A percentile compares a stretch with the other conserved stretches of the same genome.
Evolutionary conservation across 257 asterid genomes (phyloP).

Genomic region (Solanum lycopersicoides): DNA sequence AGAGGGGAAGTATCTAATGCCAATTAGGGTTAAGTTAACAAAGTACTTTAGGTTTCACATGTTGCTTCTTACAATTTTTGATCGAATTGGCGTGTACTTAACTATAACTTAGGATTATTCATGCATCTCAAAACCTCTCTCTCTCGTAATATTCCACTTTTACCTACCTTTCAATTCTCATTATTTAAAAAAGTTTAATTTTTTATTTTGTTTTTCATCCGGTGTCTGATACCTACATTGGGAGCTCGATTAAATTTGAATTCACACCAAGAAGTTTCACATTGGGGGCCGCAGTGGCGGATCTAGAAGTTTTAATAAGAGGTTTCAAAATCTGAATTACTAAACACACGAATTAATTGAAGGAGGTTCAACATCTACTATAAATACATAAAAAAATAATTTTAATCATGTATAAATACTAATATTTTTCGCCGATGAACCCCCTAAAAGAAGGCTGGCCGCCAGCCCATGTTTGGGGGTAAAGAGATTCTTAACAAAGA

Average conservation of each 20-base stretch:
- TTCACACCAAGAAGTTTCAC: not conserved
- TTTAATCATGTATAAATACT: too few species aligned
- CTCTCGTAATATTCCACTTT: not conserved
- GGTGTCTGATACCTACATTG: not conserved
- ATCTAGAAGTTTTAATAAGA: too few species aligned
- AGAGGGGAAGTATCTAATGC: not conserved
- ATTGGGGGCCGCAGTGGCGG: too few species aligned
- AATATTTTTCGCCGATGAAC: too few species aligned
- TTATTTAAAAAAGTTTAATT: not conserved
- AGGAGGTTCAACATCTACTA: too few species aligned
- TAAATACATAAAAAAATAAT: too few species aligned
- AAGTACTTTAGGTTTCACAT: not conserved
- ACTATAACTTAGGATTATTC: not conserved
- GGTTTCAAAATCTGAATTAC: too few species aligned
- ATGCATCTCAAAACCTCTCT: not conserved
- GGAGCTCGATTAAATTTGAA: not conserved
- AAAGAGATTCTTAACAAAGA: not conserved
- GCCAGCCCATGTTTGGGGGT: too few species aligned
- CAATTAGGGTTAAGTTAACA: not conserved
- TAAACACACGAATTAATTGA: too few species aligned
- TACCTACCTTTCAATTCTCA: not conserved
- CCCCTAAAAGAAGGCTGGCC: too few species aligned
- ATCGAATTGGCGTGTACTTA: not conserved
- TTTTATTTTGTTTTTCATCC: too few species aligned
- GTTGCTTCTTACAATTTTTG: not conserved